Conservation (phyloP, 345 rosid species). For the Eucalyptus rudis region DNA sequence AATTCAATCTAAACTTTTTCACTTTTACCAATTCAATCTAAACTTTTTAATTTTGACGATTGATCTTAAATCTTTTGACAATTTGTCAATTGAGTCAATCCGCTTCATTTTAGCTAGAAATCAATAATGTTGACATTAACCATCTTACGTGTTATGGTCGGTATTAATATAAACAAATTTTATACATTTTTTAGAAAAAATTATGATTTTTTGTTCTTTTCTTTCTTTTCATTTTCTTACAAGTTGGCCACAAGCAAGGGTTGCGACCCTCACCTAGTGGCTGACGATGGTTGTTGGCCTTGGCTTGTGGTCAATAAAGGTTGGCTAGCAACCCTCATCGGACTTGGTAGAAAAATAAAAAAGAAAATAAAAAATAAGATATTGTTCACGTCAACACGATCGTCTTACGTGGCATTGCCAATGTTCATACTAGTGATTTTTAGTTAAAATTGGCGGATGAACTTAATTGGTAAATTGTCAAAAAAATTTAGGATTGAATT, state of each 20-base stretch:
- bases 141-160: rapidly evolving
- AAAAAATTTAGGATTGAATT: no score
- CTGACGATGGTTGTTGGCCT: rapidly evolving
- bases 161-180: no score
- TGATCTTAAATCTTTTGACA: no score
- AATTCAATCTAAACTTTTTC: no score
- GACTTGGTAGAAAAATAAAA: no score
- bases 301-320: background rate
- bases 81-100: background rate
- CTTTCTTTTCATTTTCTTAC: background rate
- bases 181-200: no score
- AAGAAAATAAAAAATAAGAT: no score
- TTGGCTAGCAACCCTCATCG: no score
- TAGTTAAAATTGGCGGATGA: no score
- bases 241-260: background rate
- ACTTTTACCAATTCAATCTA: no score
- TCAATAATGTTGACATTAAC: background rate
- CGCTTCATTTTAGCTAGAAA: background rate
- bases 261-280: background rate
- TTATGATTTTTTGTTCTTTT: background rate
- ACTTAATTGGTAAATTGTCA: no score
- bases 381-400: background rate
- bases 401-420: rapidly evolving
- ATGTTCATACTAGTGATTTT: no score
- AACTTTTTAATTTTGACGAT: background rate